Evolutionary conservation across 2,329 filamentous ascomycete species (phyloP).

Genomic region (Didymella sp.): DNA sequence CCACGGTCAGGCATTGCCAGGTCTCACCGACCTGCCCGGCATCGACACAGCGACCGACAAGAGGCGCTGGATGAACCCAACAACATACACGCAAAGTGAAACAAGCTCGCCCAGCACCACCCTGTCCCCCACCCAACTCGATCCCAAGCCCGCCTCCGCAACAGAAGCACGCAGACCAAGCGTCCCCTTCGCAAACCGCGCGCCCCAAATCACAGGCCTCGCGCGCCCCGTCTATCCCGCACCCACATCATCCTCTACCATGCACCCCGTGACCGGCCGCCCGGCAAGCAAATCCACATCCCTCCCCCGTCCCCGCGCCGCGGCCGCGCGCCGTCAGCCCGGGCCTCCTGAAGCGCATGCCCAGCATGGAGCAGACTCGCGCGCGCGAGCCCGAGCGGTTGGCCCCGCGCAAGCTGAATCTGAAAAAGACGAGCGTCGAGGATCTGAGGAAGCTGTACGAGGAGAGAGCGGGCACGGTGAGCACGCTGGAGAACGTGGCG

Average conservation of each 20-base stretch:
- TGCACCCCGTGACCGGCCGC: conserved; percentile 33
- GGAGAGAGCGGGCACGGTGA: conserved; percentile 54
- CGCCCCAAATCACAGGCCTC: conserved; percentile 47
- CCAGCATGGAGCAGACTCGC: conserved; percentile 49
- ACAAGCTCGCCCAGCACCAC: conserved; percentile 27
- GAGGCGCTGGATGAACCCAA: conserved; percentile 7
- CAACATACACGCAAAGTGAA: conserved; percentile 22
- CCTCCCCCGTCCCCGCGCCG: conserved; percentile 36
- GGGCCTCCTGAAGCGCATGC: conserved; percentile 56
- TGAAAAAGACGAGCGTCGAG: conserved; percentile 57
- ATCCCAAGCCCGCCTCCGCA: conserved; percentile 20
- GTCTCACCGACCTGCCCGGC: conserved; percentile 20
- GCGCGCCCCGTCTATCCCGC: conserved; percentile 46
- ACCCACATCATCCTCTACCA: conserved; percentile 15
- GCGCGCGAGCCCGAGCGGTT: conserved; percentile 25
- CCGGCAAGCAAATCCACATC: conserved; percentile 41
- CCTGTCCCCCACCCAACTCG: conserved; percentile 25
- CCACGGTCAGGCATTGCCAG: conserved; percentile 30
- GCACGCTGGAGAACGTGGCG: conserved; percentile 35
- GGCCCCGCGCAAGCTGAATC: conserved; percentile 48
- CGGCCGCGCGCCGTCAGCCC: conserved; percentile 50
- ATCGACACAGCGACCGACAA: conserved; percentile 12
- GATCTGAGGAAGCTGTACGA: conserved; percentile 58
- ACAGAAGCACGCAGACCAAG: conserved; percentile 42
- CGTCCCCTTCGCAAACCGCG: conserved; percentile 39